A percentile compares a stretch with the other conserved stretches of the same genome.
Conservation (phyloP, 345 rosid species). For the Garcia nutans region DNA sequence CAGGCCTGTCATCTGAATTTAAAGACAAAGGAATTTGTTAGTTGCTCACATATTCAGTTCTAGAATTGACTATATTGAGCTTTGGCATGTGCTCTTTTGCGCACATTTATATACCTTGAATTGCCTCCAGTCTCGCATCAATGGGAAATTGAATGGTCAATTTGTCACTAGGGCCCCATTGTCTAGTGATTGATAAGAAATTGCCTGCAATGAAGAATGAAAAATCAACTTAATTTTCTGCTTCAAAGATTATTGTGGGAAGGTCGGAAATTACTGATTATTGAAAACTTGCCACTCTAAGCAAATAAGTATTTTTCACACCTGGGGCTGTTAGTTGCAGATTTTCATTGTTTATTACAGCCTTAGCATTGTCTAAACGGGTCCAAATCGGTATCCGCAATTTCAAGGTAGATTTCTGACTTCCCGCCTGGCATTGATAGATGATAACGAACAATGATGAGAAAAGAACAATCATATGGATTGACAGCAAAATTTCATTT, state of each 20-base stretch:
- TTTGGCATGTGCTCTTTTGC: neutral
- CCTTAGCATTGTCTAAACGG: conserved; percentile 49
- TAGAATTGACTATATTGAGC: too few relatives aligned
- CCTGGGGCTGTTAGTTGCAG: conserved; percentile 63
- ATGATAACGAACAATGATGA: neutral
- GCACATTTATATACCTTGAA: conserved; percentile 49
- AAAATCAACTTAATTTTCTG: neutral
- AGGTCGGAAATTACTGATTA: neutral
- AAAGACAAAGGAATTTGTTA: neutral
- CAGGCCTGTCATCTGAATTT: conserved; percentile 68
- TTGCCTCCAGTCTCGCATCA: conserved; percentile 56
- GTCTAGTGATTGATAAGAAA: conserved; percentile 47
- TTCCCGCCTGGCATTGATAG: conserved; percentile 38
- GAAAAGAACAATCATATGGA: neutral
- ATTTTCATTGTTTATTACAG: conserved; percentile 51
- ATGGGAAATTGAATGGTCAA: conserved; percentile 60
- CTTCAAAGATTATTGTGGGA: neutral
- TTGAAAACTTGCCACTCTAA: too few relatives aligned
- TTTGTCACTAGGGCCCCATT: conserved; percentile 61
- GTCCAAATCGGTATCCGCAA: conserved; percentile 80
- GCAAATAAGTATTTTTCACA: conserved; percentile 15
- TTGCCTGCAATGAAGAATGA: conserved; percentile 41
- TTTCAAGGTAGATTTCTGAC: conserved; percentile 56
- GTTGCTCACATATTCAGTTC: neutral
- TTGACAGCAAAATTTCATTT: too few relatives aligned